These are phyloP conservation scores for Glebionis coronaria DNA, from an alignment of 129 eudicot genomes.

Conservation along the genomic window DNA sequence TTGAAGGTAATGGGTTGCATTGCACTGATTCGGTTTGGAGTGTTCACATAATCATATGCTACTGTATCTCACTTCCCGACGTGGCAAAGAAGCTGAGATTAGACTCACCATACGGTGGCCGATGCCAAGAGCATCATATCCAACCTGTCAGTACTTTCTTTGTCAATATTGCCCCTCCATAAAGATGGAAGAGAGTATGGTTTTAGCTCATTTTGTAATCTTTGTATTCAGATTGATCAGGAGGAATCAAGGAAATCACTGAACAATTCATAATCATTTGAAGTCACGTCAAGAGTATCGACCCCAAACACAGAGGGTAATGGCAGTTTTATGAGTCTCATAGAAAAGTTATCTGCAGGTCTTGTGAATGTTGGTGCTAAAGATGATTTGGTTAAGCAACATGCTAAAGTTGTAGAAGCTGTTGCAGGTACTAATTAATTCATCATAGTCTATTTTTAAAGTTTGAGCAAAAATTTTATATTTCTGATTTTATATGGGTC, in stretches of 20 bases:
- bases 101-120: too few relatives aligned
- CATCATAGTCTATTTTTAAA: background rate
- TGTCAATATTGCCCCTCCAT: too few relatives aligned
- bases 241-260: constrained; percentile 49
- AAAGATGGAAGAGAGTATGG: background rate
- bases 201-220: constrained; percentile 2
- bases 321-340: constrained; percentile 40
- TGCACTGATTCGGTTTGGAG: too few relatives aligned
- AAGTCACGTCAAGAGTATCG: constrained; percentile 52
- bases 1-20: too few relatives aligned
- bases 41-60: too few relatives aligned
- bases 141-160: too few relatives aligned
- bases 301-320: constrained; percentile 30
- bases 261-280: constrained; percentile 46
- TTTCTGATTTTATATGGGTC: background rate
- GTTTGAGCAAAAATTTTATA: background rate
- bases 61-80: too few relatives aligned
- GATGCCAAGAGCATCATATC: too few relatives aligned
- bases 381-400: constrained; percentile 88
- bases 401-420: constrained; percentile 89
- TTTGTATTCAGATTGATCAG: constrained; percentile 33
- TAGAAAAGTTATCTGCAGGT: constrained; percentile 78
- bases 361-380: constrained; percentile 79
- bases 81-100: too few relatives aligned
- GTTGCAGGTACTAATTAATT: constrained; percentile 70